Base-by-base conservation (phyloP, 2,329 filamentous ascomycete genomes). In the Arthrobotrys iridis region DNA sequence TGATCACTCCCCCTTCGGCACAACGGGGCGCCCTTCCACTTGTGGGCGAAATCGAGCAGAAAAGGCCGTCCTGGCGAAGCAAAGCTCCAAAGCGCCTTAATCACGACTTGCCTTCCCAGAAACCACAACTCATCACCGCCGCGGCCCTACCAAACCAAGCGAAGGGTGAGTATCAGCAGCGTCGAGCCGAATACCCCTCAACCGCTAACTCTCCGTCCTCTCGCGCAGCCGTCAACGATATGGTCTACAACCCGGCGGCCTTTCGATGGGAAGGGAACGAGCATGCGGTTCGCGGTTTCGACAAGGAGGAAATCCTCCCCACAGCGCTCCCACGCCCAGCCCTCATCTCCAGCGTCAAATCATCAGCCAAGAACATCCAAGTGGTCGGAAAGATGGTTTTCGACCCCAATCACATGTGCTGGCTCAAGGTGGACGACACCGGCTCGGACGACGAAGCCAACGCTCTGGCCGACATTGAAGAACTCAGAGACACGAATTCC, bases 351-450 rank as follows among this genome's bases (percentile, higher is more conserved):
- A 95, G 97, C 78, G 92, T 97, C 78, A 79, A 79, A 45, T 87
- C 89, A 3, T 89, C 90, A 76, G 18, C 50, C 8, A 92, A 94
- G 80, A 93, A 93, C 76, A 91, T 97, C 11, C 93, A 97, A 82
- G 91, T 97, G 35, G 93, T 97, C 70, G 92, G 93, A n/a, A 93
- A 93, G 78, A 99, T 99, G 95, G 91, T 98, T 7, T 99, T 98
- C 81, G 95, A 99, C 81, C 95, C 95, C 2, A 90, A 93, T 77
- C 92, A 92, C 79, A 98, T 99, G 94, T 96, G 93, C 82, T 99
- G 95, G 95, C 86, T 98, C 67, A 97, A 97, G 82, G 85, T 95
- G 76, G 85, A 84, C 15, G 81, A 85, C 28, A 81, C 82, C n/a
- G 84, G 84, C 58, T 79, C 82, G 43, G 84, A 83, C 71, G 84